These are phyloP conservation scores for Eleusine indica DNA, from an alignment of 176 grass and related monocot genomes.

Conservation along the genomic window DNA sequence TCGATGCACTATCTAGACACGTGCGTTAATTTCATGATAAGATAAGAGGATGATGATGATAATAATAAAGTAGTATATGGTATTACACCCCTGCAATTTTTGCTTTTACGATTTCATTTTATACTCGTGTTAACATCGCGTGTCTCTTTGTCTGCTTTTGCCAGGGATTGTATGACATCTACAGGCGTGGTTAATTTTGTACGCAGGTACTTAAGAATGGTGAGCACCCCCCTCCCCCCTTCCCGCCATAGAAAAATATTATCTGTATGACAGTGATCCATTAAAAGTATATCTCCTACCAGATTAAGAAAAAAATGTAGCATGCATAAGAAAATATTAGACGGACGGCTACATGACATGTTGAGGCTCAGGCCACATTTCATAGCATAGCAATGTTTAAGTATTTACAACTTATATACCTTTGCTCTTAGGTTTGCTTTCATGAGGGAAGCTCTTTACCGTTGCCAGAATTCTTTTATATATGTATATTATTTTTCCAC, in stretches of 20 bases:
- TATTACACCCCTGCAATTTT: background rate
- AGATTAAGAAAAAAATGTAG: background rate
- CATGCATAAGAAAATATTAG: background rate
- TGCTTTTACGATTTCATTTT: background rate
- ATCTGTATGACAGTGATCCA: background rate
- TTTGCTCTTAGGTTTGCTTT: background rate
- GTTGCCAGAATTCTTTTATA: background rate
- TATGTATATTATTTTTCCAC: too few relatives aligned
- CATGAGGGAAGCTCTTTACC: background rate
- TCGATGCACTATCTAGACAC: background rate
- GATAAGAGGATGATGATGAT: background rate
- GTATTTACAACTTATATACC: background rate
- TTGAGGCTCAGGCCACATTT: background rate
- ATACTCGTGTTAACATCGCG: background rate
- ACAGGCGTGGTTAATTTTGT: conserved; percentile 4
- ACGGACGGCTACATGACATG: background rate
- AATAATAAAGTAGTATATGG: background rate
- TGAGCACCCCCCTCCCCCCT: background rate
- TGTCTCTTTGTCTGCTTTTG: background rate
- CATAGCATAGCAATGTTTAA: conserved; percentile 1
- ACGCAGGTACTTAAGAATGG: background rate
- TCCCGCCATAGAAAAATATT: background rate
- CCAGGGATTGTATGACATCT: conserved; percentile 22
- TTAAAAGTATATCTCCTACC: background rate
- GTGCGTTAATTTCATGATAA: background rate